A percentile compares a stretch with the other conserved stretches of the same genome.
These are phyloP conservation scores for Sistotremastrum niveocremeum DNA, from an alignment of 768 basidiomycete species.

Conservation along the genomic window DNA sequence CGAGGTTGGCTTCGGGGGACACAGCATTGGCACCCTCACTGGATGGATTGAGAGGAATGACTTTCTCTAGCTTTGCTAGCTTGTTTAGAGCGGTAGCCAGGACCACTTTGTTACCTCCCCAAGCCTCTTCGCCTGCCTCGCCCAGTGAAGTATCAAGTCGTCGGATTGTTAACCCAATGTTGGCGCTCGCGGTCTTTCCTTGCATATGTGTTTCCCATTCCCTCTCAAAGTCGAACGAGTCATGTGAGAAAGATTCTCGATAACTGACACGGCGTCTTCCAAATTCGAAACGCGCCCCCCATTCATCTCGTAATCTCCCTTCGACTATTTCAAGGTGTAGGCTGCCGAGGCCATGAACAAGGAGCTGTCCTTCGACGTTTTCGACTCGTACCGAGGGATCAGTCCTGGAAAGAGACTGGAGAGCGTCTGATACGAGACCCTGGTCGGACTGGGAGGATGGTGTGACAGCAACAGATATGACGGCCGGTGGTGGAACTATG, in stretches of 20 bases:
- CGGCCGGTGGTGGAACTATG: constrained; percentile 66
- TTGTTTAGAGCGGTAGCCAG: constrained; percentile 23
- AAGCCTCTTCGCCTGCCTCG: constrained; percentile 46
- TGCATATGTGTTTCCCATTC: constrained; percentile 51
- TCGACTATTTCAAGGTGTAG: constrained; percentile 85
- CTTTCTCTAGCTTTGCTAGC: constrained; percentile 25
- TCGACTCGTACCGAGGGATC: constrained; percentile 83
- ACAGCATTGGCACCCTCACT: constrained; percentile 22
- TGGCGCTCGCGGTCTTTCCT: constrained; percentile 39
- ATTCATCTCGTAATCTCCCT: constrained; percentile 68
- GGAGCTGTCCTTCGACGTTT: constrained; percentile 66
- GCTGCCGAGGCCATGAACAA: constrained; percentile 74
- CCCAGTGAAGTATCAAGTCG: constrained; percentile 25
- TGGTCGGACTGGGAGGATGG: constrained; percentile 72
- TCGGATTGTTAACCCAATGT: constrained; percentile 41
- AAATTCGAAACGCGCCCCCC: constrained; percentile 64
- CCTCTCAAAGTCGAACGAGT: constrained; percentile 20
- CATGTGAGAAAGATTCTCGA: constrained; percentile 39
- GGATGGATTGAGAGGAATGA: constrained; percentile 38
- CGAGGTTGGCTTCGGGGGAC: constrained; percentile 35
- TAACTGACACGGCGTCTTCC: constrained; percentile 70
- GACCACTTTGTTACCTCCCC: constrained; percentile 71
- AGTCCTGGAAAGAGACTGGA: constrained; percentile 61
- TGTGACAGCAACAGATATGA: constrained; percentile 73
- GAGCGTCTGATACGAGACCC: constrained; percentile 61